Evolutionary conservation across 371 early-diverging fungal species (phyloP), one percentile per base, ranked within the genome.

Genomic region (Apophysomyces sp.): DNA sequence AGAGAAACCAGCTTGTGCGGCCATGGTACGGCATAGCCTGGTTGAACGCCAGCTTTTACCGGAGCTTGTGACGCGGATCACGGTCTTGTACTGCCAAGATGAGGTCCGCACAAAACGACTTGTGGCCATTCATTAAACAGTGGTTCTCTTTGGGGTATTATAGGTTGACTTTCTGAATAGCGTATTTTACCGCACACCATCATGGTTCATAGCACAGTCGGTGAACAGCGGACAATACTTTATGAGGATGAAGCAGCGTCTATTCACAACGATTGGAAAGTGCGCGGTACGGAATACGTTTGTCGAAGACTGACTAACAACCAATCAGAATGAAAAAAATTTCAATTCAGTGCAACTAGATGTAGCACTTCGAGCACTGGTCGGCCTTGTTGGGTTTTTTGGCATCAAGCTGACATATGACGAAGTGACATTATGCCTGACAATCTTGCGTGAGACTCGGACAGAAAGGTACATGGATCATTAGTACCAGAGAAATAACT

Each of bases 141-240:
- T 37, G 24, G 11, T 15, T 28, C 12, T 11, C 27, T 28, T 49
- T 15, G 11, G 27, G 12, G 7, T 12, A n/a, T n/a, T n/a, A 6
- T 55, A 78, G 73, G 62, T 73, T 21, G 68, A 71, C 2, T 74
- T 74, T 49, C 53, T 80, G 26, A 80, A 77, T 31, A 70, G 77
- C 3, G 53, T 77, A 2, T 77, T 80, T 57, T 44, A 58, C 24
- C 61, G 58, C 0, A 57, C 63, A n/a, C 72, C 77, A 8, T 61
- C 68, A 2, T 80, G 80, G 80, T 77, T 75, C 44, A 40, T 72
- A 5, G 74, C 72, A 12, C 80, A 80, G 27, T 67, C 73, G 0
- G 61, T 67, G 0, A 70, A 58, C 37, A 73, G 72, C 57, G 61
- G 66, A n/a, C 62, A 65, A 9, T 62, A 68, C 34, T 70, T 77